A percentile compares a stretch with the other conserved stretches of the same genome.
phyloP scores from a whole-genome alignment of 2,329 filamentous ascomycete genomes.

The Colletotrichum sp. region DNA sequence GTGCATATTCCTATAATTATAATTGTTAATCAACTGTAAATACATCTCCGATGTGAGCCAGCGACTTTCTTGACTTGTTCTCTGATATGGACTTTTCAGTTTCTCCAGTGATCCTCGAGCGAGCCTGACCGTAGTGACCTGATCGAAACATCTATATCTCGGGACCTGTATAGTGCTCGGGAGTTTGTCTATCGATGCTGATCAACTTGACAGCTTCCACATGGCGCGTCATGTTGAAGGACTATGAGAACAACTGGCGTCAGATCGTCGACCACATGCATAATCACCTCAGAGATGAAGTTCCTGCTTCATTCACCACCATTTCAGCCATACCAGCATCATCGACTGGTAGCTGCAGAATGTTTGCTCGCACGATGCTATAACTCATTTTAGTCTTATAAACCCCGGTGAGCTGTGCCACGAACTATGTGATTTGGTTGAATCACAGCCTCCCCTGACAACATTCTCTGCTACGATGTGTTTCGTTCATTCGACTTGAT shows the following conservation, averaged over 20 bases:
- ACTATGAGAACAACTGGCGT: not conserved
- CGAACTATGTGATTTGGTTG: not conserved
- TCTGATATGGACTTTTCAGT: not conserved
- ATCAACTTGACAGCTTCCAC: not conserved
- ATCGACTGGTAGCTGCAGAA: not conserved
- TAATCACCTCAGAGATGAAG: not conserved
- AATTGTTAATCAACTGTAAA: not conserved
- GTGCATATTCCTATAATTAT: not conserved
- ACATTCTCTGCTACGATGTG: not conserved
- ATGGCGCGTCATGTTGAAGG: not conserved
- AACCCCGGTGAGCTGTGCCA: not conserved
- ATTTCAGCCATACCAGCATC: not conserved
- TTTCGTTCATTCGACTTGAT: accelerated
- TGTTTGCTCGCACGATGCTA: not conserved
- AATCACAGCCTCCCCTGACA: not conserved
- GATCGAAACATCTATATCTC: not conserved
- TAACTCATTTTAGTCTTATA: not conserved
- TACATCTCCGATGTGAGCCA: accelerated
- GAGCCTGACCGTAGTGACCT: accelerated
- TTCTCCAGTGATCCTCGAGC: not conserved
- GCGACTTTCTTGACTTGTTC: not conserved
- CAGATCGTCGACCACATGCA: not conserved
- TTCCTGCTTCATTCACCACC: not conserved
- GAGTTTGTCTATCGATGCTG: not conserved
- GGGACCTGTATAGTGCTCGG: accelerated